phyloP scores from a whole-genome alignment of 257 asterid genomes.

The Anisodus tanguticus region DNA sequence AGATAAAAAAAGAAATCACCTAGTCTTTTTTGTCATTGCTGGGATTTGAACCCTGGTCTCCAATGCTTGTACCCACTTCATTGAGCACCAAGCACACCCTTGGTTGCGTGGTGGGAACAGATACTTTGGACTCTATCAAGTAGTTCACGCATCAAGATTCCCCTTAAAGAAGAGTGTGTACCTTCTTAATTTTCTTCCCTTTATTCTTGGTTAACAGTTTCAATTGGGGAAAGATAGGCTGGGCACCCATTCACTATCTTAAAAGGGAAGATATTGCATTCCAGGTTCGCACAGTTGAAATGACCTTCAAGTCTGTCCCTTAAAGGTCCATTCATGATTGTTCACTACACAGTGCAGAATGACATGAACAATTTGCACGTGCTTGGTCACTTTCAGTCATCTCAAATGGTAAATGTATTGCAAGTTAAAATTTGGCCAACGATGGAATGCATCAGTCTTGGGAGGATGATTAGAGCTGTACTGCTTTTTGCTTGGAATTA shows the following conservation, averaged over 20 bases:
- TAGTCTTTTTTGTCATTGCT: not conserved
- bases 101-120: conserved; percentile 4
- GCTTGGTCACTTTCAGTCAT: conserved; percentile 10
- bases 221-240: not conserved
- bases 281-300: not conserved
- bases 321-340: conserved; percentile 21
- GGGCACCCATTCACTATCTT: conserved; percentile 12
- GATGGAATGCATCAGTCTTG: not conserved
- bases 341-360: not conserved
- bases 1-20: not conserved
- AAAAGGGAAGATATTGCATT: not conserved
- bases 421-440: conserved; percentile 17
- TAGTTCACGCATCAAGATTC: not conserved
- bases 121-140: conserved; percentile 2
- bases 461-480: conserved; percentile 5
- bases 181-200: not conserved
- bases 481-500: conserved; percentile 11
- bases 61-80: conserved; percentile 6
- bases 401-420: conserved; percentile 11
- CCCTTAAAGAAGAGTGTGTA: not conserved
- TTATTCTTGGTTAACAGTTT: not conserved
- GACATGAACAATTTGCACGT: not conserved
- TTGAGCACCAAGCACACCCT: conserved; percentile 10
- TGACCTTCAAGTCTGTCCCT: conserved; percentile 12
- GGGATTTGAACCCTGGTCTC: not conserved